Conservation (phyloP, 2,329 filamentous ascomycete species). For the Byssochlamys sp. region DNA sequence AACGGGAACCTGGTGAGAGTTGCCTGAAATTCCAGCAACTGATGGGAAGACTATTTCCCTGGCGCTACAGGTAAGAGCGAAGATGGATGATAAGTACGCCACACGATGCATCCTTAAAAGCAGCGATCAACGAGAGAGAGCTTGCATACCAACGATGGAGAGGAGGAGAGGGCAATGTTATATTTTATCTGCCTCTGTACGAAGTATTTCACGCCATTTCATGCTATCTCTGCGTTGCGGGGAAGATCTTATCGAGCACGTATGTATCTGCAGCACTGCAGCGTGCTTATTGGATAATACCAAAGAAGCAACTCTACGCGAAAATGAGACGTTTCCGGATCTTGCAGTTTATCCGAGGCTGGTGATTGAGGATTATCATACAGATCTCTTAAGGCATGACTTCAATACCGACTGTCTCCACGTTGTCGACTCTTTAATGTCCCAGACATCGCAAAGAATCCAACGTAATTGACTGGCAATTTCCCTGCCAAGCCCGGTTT, state of each 20-base stretch:
- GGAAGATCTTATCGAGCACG: neutral
- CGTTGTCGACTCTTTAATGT: no score
- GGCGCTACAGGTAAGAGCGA: slow-evolving; percentile 1
- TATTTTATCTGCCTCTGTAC: neutral
- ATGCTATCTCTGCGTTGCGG: neutral
- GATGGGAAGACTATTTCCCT: slow-evolving; percentile 22
- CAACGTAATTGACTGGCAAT: no score
- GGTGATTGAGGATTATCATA: no score
- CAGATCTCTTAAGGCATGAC: no score
- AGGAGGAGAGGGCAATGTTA: neutral
- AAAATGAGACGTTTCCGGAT: neutral
- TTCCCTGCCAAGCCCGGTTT: no score
- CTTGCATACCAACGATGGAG: neutral
- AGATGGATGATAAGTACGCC: neutral
- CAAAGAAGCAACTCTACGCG: neutral
- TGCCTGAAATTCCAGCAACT: slow-evolving; percentile 11
- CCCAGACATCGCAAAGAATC: no score
- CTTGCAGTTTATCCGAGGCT: neutral
- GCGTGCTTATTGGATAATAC: neutral
- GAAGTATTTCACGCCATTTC: neutral
- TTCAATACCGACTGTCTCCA: no score
- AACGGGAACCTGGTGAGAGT: slow-evolving; percentile 8
- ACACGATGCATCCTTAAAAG: neutral
- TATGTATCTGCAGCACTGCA: neutral
- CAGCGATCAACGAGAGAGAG: neutral